Evolutionary conservation across 2,329 filamentous ascomycete genomes (phyloP).

Genomic region (Fusarium goolgardi): DNA sequence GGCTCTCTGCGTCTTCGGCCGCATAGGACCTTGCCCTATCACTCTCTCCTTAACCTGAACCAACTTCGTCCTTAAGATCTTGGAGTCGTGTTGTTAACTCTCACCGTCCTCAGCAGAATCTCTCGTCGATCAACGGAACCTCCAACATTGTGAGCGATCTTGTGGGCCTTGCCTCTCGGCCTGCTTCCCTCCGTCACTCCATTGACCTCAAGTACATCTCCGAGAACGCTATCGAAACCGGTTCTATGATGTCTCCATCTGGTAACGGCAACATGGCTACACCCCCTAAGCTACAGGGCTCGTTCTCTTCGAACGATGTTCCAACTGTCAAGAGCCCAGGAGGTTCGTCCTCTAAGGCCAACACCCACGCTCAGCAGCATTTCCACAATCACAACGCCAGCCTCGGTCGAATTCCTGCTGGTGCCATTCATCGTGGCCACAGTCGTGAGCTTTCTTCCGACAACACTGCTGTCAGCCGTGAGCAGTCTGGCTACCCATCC

Average conservation of each 20-base stretch:
- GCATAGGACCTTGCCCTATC: conserved; percentile 82
- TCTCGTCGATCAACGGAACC: conserved; percentile 60
- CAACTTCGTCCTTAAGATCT: conserved; percentile 56
- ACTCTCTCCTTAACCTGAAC: conserved; percentile 72
- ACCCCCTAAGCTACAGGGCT: conserved; percentile 82
- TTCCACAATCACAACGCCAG: conserved; percentile 84
- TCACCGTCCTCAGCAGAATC: conserved; percentile 74
- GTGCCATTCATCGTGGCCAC: conserved; percentile 74
- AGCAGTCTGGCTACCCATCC: conserved; percentile 65
- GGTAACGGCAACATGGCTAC: conserved; percentile 67
- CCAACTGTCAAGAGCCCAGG: conserved; percentile 82
- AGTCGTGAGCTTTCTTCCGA: conserved; percentile 76
- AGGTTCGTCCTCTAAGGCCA: conserved; percentile 61
- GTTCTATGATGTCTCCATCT: conserved; percentile 59
- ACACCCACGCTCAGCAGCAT: conserved; percentile 71
- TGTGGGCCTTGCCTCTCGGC: conserved; percentile 60
- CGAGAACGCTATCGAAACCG: conserved; percentile 57
- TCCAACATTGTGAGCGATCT: conserved; percentile 59
- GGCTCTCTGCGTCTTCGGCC: conserved; percentile 84
- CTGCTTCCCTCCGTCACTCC: conserved; percentile 67
- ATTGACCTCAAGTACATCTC: conserved; percentile 65
- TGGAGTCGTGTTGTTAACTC: conserved; percentile 72
- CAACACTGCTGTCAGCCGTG: conserved; percentile 55
- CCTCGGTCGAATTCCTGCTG: conserved; percentile 80
- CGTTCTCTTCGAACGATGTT: conserved; percentile 90